phyloP scores from a whole-genome alignment of 129 eudicot species.

The Artemisia tridentata region DNA sequence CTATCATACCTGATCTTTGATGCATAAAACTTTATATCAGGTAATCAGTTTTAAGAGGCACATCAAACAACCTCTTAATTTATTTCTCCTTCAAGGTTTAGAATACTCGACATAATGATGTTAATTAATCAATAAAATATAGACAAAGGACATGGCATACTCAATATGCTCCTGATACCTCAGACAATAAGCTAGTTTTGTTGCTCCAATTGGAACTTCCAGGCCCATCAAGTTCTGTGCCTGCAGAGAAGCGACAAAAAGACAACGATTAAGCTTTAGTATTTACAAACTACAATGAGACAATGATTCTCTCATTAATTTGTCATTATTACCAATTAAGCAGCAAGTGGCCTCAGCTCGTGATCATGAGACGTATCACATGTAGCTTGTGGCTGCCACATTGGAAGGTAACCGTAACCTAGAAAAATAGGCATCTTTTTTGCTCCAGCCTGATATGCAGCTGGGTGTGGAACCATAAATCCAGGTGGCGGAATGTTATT shows the following conservation, averaged over 20 bases:
- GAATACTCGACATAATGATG: not conserved
- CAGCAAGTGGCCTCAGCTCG: constrained; percentile 89
- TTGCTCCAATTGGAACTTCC: constrained; percentile 81
- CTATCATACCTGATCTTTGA: too few relatives aligned
- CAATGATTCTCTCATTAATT: too few relatives aligned
- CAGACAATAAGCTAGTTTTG: constrained; percentile 79
- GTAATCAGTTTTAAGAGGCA: too few relatives aligned
- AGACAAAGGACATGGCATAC: not conserved
- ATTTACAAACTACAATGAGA: too few relatives aligned
- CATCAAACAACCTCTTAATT: too few relatives aligned
- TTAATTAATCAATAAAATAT: not conserved
- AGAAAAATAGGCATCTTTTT: constrained; percentile 72
- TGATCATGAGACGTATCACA: constrained; percentile 85
- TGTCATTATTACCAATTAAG: too few relatives aligned
- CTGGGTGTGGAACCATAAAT: constrained; percentile 51
- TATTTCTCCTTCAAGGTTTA: too few relatives aligned
- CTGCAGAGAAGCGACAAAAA: too few relatives aligned
- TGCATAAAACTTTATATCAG: too few relatives aligned
- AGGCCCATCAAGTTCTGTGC: too few relatives aligned
- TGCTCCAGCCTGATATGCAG: constrained; percentile 51
- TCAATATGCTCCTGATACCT: constrained; percentile 40
- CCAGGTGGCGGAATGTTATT: constrained; percentile 43
- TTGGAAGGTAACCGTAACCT: constrained; percentile 63
- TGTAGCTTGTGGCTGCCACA: constrained; percentile 64
- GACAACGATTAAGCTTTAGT: too few relatives aligned